phyloP scores from a whole-genome alignment of 108 stramenopile genomes.

The Cyclostephanos invisitatus region DNA sequence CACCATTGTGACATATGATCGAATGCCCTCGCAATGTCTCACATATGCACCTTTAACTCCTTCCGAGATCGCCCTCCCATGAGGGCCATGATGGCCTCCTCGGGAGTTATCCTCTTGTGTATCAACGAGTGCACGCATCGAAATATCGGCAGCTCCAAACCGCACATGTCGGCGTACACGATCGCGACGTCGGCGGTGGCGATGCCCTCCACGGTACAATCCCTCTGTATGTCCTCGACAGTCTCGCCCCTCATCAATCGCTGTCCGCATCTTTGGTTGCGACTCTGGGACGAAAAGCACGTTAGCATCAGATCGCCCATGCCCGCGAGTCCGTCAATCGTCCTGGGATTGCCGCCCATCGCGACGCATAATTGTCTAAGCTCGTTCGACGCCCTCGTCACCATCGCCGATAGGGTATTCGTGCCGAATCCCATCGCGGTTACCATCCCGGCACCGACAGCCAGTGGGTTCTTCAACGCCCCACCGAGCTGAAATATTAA shows the following conservation, averaged over 20 bases:
- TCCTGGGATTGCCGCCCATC: slow-evolving; percentile 79
- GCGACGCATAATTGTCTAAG: slow-evolving; percentile 61
- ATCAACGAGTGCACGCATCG: slow-evolving; percentile 56
- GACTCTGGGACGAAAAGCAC: slow-evolving; percentile 69
- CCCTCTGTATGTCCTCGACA: slow-evolving; percentile 64
- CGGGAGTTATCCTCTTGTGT: slow-evolving; percentile 51
- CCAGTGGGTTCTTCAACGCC: slow-evolving; percentile 87
- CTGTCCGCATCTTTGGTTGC: slow-evolving; percentile 76
- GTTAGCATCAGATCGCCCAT: slow-evolving; percentile 90
- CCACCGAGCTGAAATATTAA: slow-evolving; percentile 84
- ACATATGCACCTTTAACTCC: slow-evolving; percentile 6
- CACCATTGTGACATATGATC: no score
- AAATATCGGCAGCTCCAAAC: slow-evolving; percentile 74
- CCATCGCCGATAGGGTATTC: slow-evolving; percentile 84
- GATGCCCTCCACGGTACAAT: slow-evolving; percentile 70
- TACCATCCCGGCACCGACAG: slow-evolving; percentile 86
- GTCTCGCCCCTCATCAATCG: slow-evolving; percentile 77
- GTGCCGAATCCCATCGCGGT: slow-evolving; percentile 79
- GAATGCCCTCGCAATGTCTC: background rate
- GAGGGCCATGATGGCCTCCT: slow-evolving; percentile 43
- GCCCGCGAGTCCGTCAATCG: slow-evolving; percentile 76
- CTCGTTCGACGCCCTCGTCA: slow-evolving; percentile 80
- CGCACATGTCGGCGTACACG: slow-evolving; percentile 67
- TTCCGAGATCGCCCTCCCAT: slow-evolving; percentile 39
- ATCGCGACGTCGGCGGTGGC: slow-evolving; percentile 77